A percentile compares a stretch with the other conserved stretches of the same genome.
Conservation (phyloP, 345 rosid genomes). For the Geranium brycei region DNA sequence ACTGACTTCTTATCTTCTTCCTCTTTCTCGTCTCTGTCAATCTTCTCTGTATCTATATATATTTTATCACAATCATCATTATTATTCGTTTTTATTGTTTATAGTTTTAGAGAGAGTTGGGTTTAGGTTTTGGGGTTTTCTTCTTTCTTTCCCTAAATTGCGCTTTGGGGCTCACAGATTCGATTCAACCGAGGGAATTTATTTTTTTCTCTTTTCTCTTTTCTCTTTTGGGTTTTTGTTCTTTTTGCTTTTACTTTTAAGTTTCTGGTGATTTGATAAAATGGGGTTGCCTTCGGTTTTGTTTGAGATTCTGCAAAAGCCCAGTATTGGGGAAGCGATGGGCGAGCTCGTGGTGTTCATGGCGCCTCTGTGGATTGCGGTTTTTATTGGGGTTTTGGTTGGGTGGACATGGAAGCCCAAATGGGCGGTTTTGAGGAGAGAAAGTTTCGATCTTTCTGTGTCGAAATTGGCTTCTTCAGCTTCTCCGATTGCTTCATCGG, state of each 20-base stretch:
- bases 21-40: neutral
- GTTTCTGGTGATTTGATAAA: neutral
- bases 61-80: neutral
- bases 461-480: slow-evolving; percentile 8
- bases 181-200: slow-evolving; percentile 35
- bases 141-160: slow-evolving; percentile 11
- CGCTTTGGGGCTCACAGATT: slow-evolving; percentile 15
- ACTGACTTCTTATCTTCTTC: slow-evolving; percentile 38
- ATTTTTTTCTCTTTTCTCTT: no score
- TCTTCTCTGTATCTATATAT: neutral
- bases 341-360: slow-evolving; percentile 38
- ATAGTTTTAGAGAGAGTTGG: neutral
- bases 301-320: slow-evolving; percentile 35
- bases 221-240: slow-evolving; percentile 6
- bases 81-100: neutral
- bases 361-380: slow-evolving; percentile 76
- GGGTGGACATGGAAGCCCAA: slow-evolving; percentile 96
- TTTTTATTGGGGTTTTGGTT: slow-evolving; percentile 63
- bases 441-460: slow-evolving; percentile 19
- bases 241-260: neutral
- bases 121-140: slow-evolving; percentile 1
- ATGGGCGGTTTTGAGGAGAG: slow-evolving; percentile 58
- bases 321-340: slow-evolving; percentile 30
- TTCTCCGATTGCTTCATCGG: slow-evolving; percentile 1
- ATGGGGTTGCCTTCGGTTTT: slow-evolving; percentile 48